Evolutionary conservation across 73 alveolate species (phyloP).

Genomic region (Paramecium sonneborni): DNA sequence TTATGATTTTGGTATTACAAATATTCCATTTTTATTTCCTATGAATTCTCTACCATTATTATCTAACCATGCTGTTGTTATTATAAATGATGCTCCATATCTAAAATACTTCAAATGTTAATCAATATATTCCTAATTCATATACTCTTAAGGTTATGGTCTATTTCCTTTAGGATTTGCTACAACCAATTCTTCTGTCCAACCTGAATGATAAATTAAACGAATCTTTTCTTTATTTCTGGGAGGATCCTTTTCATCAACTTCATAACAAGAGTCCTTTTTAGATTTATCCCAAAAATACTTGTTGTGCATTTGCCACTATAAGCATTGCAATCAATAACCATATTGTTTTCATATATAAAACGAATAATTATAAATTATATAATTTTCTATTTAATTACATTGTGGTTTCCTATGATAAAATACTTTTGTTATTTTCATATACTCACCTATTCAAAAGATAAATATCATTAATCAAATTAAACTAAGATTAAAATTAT

Average conservation of each 20-base stretch:
- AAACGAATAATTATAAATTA: background rate
- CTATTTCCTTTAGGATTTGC: background rate
- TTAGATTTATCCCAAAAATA: background rate
- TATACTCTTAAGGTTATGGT: background rate
- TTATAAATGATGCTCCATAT: background rate
- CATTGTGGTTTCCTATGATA: background rate
- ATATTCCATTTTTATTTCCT: background rate
- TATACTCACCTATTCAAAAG: background rate
- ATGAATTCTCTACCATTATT: background rate
- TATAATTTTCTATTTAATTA: background rate
- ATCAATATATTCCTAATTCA: background rate
- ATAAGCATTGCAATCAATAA: background rate
- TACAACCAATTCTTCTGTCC: conserved; percentile 22
- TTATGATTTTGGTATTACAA: background rate
- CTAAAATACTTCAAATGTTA: conserved; percentile 17
- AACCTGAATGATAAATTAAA: background rate
- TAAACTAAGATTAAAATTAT: too few species aligned
- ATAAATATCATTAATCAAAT: too few species aligned
- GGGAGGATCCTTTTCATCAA: background rate
- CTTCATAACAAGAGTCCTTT: background rate
- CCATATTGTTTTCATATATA: background rate
- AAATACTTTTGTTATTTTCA: background rate
- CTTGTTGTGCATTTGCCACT: background rate
- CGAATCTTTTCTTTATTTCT: background rate
- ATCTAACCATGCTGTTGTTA: background rate